phyloP scores from a whole-genome alignment of 1,284 basidiomycete genomes.

The Testicularia cyperi region DNA sequence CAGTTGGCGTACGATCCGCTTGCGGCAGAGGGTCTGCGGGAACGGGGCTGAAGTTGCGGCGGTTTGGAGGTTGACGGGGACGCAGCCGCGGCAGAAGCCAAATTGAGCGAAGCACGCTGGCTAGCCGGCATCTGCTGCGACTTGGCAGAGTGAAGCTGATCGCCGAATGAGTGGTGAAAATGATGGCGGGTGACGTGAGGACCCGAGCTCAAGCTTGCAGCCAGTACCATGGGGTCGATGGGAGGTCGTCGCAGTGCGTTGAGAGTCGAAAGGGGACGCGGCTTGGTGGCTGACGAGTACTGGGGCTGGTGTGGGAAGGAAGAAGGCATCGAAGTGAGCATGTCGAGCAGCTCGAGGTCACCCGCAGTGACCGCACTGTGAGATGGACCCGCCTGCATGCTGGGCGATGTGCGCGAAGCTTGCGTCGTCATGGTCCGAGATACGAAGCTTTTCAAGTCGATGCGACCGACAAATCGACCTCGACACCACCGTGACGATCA shows the following conservation, averaged over 20 bases:
- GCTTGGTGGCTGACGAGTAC: constrained; percentile 7
- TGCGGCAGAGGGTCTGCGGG: constrained; percentile 13
- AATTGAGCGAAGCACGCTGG: constrained; percentile 15
- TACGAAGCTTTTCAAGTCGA: no score
- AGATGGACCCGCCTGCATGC: constrained; percentile 23
- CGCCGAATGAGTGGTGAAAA: constrained; percentile 51
- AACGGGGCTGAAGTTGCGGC: constrained; percentile 1
- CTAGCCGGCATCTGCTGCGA: constrained; percentile 51
- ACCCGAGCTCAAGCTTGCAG: constrained; percentile 49
- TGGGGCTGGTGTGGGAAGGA: constrained; percentile 26
- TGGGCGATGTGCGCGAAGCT: no score
- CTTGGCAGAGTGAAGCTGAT: constrained; percentile 17
- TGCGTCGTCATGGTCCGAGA: no score
- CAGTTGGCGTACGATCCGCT: constrained; percentile 48
- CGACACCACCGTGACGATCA: no score
- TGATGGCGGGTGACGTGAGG: constrained; percentile 56
- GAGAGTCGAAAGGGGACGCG: constrained; percentile 43
- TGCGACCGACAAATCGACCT: no score
- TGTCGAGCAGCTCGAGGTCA: constrained; percentile 46
- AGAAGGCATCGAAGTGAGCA: constrained; percentile 38
- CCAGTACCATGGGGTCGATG: constrained; percentile 56
- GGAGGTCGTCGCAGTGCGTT: constrained; percentile 53
- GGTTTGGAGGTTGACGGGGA: not conserved
- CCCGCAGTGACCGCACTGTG: constrained; percentile 21
- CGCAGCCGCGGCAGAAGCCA: constrained; percentile 5